Evolutionary conservation across 805 yeast species (phyloP), one percentile per base, ranked within the genome.

Genomic region (Kluyveromyces aestuarii): DNA sequence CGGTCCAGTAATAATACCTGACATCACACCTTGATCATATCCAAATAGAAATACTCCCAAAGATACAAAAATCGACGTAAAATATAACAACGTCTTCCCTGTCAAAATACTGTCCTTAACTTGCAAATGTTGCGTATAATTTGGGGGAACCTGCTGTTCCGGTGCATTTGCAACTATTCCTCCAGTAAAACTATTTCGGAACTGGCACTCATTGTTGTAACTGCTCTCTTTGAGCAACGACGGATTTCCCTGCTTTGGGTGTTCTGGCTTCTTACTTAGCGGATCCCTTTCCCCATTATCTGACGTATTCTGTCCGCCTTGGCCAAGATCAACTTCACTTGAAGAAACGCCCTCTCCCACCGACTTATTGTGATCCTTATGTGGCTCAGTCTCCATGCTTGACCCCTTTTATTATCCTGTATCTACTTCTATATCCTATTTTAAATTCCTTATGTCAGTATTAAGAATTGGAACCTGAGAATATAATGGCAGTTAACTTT

Each of bases 21-120:
- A 81, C 79, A 90, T 87, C 44, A 88, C 95, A 50, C 96, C 96
- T 67, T 89, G 89, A 61, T 83, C 90, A 63, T 82, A 85, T 2
- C 93, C 93, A 57, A 85, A 85, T 21, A 85, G 70, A 47, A 85
- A 81, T 35, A 83, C 80, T 27, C 80, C 71, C 49, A 63, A 49
- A 48, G 63, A 65, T 37, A 68, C 72, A 50, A 68, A 68, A n/a
- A 66, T 61, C 19, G 71, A 66, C n/a, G 70, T 67, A 55, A 68
- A 68, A 48, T 66, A 64, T 48, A 68, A 58, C 45, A 68, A 35
- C 2, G 57, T 45, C n/a, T 58, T 49, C 19, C 61, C 59, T 2
- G 58, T 55, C 27, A 55, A 45, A n/a, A 46, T 46, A 2, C 56
- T 49, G 18, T 53, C 57, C 44, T 50, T 55, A 16, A 52, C 55